These are phyloP conservation scores for Sphaerostilbella broomeana DNA, from an alignment of 2,329 filamentous ascomycete genomes.

Conservation along the genomic window DNA sequence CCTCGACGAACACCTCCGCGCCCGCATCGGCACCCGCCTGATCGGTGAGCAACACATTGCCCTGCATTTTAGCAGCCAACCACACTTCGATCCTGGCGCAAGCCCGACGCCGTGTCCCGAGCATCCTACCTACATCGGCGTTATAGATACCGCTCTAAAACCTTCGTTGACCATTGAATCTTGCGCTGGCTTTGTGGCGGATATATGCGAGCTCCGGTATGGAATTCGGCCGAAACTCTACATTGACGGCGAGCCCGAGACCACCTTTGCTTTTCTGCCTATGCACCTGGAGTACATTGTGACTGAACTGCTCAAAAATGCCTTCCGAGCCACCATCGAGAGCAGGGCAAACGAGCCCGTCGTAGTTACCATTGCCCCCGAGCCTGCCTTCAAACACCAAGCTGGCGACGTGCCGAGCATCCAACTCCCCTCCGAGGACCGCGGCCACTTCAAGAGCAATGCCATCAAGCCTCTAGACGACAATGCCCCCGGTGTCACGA, in stretches of 20 bases:
- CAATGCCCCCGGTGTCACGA: conserved; percentile 78
- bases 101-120: conserved; percentile 45
- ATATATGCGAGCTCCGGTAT: conserved; percentile 95
- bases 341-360: conserved; percentile 74
- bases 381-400: conserved; percentile 38
- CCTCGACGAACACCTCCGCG: conserved; percentile 86
- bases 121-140: conserved; percentile 72
- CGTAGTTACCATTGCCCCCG: conserved; percentile 83
- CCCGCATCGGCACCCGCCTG: conserved; percentile 86
- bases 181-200: conserved; percentile 85
- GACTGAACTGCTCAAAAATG: conserved; percentile 93
- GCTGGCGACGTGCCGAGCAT: conserved; percentile 22
- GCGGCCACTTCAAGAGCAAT: conserved; percentile 37
- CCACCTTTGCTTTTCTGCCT: conserved; percentile 88
- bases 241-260: conserved; percentile 78
- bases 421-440: conserved; percentile 30
- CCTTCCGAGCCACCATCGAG: conserved; percentile 89
- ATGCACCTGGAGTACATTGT: conserved; percentile 97
- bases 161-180: conserved; percentile 75
- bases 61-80: conserved; percentile 65
- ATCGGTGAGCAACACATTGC: conserved; percentile 97
- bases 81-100: conserved; percentile 55
- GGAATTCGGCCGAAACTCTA: conserved; percentile 74
- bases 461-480: conserved; percentile 54
- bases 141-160: conserved; percentile 84